Base-by-base conservation (phyloP, 192 early-diverging fungal genomes). In the Allomyces javanicus region DNA sequence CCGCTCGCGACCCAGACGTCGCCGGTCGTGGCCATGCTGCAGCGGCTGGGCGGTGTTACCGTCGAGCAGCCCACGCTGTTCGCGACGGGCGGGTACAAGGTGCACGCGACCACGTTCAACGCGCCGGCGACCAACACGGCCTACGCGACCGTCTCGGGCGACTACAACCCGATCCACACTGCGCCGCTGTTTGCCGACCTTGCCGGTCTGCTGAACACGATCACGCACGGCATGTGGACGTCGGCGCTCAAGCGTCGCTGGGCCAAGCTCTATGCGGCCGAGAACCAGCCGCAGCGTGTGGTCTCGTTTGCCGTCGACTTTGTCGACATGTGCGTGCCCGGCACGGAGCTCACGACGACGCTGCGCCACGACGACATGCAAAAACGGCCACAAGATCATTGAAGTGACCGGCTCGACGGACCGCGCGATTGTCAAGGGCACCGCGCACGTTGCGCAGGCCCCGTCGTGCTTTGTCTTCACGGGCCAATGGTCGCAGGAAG, bases 211-310 rank as follows among this genome's bases (percentile, higher is more conserved):
- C 91, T 94, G 58, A 89, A 89, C 64, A 91, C 91, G 44, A 96
- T 96, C 69, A 92, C 92, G 33, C 93, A 96, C 77, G 93, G 93
- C 64, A 96, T 96, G 93, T 96, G 92, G 92, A 96, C 92, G 63
- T 85, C 83, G 69, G 93, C 93, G 7, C 85, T 90, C 22, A 90
- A 91, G 63, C 86, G 93, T 71, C 91, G 90, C 83, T 93, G 92
- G 77, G 91, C 94, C 62, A 92, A 96, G 74, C 87, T 90, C 65
- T 90, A 90, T 72, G 93, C 92, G 68, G 93, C 93, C 61, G 88
- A 93, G 72, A 93, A 94, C 78, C 79, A 86, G 65, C 91, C 93
- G 25, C 83, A 87, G 75, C 87, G 91, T 64, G 91, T 96, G 65
- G 82, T 82, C 62, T 84, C 80, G 26, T 96, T 94, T 76, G 70